These are phyloP conservation scores for Claviceps lovelessii DNA, from an alignment of 2,329 filamentous ascomycete genomes.

Conservation along the genomic window DNA sequence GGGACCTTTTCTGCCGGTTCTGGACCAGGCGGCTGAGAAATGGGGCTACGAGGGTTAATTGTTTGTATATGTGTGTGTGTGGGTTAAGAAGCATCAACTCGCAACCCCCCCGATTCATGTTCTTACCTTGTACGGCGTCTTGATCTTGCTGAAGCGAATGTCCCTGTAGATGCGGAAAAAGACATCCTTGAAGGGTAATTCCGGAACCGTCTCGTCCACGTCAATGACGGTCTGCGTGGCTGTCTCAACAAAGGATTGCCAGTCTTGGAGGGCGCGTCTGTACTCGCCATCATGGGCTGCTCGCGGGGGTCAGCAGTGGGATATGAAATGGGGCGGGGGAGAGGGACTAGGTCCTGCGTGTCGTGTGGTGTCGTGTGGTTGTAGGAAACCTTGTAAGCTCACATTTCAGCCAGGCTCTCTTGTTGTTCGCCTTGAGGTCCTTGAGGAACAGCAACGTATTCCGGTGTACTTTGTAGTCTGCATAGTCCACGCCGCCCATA, in stretches of 20 bases:
- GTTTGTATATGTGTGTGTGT: background rate
- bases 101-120: background rate
- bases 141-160: constrained; percentile 69
- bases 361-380: no score
- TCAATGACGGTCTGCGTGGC: constrained; percentile 57
- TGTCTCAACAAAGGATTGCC: constrained; percentile 61
- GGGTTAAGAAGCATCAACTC: background rate
- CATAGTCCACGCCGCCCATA: constrained; percentile 28
- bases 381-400: constrained; percentile 8
- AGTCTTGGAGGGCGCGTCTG: constrained; percentile 64
- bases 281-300: constrained; percentile 69
- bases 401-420: constrained; percentile 45
- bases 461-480: constrained; percentile 36
- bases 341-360: no score
- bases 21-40: constrained; percentile 76
- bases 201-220: constrained; percentile 68
- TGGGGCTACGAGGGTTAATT: constrained; percentile 40
- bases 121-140: constrained; percentile 72
- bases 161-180: constrained; percentile 82
- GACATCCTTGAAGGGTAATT: constrained; percentile 73
- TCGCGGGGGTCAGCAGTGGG: background rate
- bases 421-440: constrained; percentile 46
- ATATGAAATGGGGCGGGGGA: background rate
- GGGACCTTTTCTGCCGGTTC: constrained; percentile 73
- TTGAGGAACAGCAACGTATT: constrained; percentile 44